Evolutionary conservation across 345 rosid genomes (phyloP), one percentile per base, ranked within the genome.

Genomic region (Murraya paniculata): DNA sequence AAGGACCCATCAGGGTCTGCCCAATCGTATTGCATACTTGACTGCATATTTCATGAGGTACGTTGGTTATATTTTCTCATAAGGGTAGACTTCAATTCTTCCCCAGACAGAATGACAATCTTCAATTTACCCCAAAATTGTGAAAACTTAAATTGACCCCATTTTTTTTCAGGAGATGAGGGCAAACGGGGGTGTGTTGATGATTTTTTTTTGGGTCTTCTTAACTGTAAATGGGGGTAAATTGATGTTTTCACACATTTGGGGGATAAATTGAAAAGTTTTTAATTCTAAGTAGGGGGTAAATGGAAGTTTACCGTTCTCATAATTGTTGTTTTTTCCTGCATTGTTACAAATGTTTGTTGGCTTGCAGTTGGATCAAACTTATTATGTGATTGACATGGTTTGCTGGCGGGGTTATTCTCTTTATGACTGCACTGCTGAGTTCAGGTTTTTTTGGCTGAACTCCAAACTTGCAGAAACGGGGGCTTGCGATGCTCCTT

Each of bases 1-100:
- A 89, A 89, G 81, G 93, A 88, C 36, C 76, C 67, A 39, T 86
- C 95, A 1, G 95, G 98, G 7, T 82, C 98, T 7, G 87, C 90
- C 53, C 93, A 86, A 22, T 92, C 94, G 0, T 96, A 94, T 77
- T 92, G 87, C 75, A 94, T 96, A 82, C 88, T 96, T 10, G 99
- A 96, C 75, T 96, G 98, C 81, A 94, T 96, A 77, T 96, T 91
- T 82, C 99, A 96, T 39, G 99, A 96, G 94, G 98, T 94, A 73
- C 68, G 68, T 56, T 28, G 64, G 70, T 38, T 55, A 27, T 62
- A 56, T 68, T 69, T 25, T 77, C 50, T 45, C 18, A 45, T 45
- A 11, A 4, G 50, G 50, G 18, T 45, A 11, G 13, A 45, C 50
- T 45, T 45, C 50, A 45, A 45, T 45, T 45, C 16, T 3, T 45